These are phyloP conservation scores for Venturia aucupariae DNA, from an alignment of 2,329 filamentous ascomycete species.

Conservation along the genomic window DNA sequence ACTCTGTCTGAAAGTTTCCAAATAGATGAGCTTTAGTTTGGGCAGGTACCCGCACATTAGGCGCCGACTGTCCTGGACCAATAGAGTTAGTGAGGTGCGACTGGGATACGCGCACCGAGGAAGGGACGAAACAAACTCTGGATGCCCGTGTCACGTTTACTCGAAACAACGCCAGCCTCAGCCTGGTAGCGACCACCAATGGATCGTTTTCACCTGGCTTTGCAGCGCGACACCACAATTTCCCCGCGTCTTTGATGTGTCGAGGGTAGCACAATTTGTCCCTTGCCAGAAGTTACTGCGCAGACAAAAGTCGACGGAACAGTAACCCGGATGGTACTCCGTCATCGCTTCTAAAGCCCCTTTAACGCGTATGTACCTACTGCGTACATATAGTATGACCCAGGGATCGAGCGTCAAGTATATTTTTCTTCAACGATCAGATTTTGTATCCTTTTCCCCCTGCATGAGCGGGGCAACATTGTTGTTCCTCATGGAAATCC, in stretches of 20 bases:
- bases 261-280: not conserved
- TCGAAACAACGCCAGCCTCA: not conserved
- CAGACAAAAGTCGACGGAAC: not conserved
- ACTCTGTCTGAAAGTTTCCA: not conserved
- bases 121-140: not conserved
- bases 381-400: too few relatives aligned
- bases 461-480: too few relatives aligned
- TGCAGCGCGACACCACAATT: too few relatives aligned
- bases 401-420: not conserved
- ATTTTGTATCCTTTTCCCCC: too few relatives aligned
- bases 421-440: too few relatives aligned
- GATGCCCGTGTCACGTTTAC: not conserved
- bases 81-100: not conserved
- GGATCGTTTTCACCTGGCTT: too few relatives aligned
- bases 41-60: not conserved
- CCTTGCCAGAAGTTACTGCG: not conserved
- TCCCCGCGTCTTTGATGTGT: too few relatives aligned
- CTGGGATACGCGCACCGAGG: not conserved
- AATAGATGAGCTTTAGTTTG: not conserved
- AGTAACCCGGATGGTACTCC: too few relatives aligned
- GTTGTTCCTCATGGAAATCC: too few relatives aligned
- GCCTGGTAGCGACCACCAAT: too few relatives aligned
- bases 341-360: too few relatives aligned
- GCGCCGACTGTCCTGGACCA: not conserved
- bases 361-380: too few relatives aligned